Base-by-base conservation (phyloP, 345 rosid species). In the Salix udensis region DNA sequence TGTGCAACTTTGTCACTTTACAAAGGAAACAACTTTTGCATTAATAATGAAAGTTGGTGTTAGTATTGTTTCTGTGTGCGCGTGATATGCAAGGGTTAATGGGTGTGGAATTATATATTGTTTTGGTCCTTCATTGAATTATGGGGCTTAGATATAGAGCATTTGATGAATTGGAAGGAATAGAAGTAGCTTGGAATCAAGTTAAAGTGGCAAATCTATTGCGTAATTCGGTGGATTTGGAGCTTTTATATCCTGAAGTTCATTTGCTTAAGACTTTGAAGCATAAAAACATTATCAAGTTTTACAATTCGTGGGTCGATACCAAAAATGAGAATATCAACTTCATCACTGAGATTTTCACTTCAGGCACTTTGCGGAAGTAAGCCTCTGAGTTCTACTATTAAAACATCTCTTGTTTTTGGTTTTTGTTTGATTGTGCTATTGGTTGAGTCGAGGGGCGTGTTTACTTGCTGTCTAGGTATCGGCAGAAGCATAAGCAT, bases 61-160 rank as follows among this genome's bases (percentile, higher is more conserved):
- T n/a, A 8, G 14, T 4, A 58, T 11, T 58, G 14, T 58, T 58
- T 53, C 23, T 58, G 1, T 58, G 6, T 55, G 4, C n/a, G 62
- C n/a, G 61, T 53, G 24, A 18, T 19, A 58, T 58, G 62, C 23
- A n/a, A n/a, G 64, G 28, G 10, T 24, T 58, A 73, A 30, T 64
- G 42, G 9, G 30, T 68, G 19, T 80, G 66, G 31, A 40, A 42
- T 74, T 53, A 28, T 12, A 46, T 26, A 52, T 28, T 26, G 55
- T 75, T 70, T 82, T 71, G 31, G 31, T 80, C 92, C 90, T 93
- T 93, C 83, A 93, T 81, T 62, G 60, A 73, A 65, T 76, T 76
- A 23, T 75, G 74, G 74, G 78, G 77, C 62, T 79, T 53, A 39
- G 75, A 68, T 42, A 67, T 67, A 70, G 76, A 69, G 84, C 79